phyloP scores from a whole-genome alignment of 257 asterid species.

The Ligustrum vulgare region DNA sequence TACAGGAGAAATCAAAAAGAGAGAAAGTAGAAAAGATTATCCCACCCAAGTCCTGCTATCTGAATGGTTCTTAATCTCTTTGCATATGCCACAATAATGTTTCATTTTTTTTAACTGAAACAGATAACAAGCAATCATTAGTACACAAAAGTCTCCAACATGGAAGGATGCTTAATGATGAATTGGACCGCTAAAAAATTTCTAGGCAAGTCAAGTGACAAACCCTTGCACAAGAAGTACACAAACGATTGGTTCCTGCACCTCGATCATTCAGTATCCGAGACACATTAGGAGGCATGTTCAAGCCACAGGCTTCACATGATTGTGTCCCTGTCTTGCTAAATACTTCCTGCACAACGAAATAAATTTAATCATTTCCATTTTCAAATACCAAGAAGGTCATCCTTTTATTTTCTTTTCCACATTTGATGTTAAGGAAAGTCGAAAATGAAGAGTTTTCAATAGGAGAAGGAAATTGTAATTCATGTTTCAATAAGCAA shows the following conservation, averaged over 20 bases:
- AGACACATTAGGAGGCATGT: slow-evolving; percentile 49
- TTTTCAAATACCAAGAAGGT: slow-evolving; percentile 18
- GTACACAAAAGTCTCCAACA: slow-evolving; percentile 13
- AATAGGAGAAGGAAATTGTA: too few species aligned
- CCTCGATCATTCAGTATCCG: slow-evolving; percentile 49
- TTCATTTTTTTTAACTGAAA: slow-evolving; percentile 80
- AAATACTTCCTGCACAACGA: slow-evolving; percentile 45
- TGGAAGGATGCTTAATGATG: background rate
- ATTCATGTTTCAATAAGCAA: too few species aligned
- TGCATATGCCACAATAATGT: slow-evolving; percentile 94
- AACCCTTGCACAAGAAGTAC: slow-evolving; percentile 91
- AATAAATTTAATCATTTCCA: slow-evolving; percentile 9
- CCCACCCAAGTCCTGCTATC: slow-evolving; percentile 95
- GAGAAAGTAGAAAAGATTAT: background rate
- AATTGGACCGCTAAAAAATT: too few species aligned
- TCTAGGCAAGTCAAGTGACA: slow-evolving; percentile 33
- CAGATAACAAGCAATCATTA: slow-evolving; percentile 27
- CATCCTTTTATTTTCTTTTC: background rate
- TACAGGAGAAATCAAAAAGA: background rate
- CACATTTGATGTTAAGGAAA: too few species aligned
- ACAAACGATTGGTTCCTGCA: slow-evolving; percentile 64
- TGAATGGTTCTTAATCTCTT: slow-evolving; percentile 78
- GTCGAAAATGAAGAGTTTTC: too few species aligned
- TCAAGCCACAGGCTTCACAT: slow-evolving; percentile 82
- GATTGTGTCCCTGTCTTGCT: slow-evolving; percentile 54